Conservation (phyloP, 441 rosid species). For the Macaranga tanarius region DNA sequence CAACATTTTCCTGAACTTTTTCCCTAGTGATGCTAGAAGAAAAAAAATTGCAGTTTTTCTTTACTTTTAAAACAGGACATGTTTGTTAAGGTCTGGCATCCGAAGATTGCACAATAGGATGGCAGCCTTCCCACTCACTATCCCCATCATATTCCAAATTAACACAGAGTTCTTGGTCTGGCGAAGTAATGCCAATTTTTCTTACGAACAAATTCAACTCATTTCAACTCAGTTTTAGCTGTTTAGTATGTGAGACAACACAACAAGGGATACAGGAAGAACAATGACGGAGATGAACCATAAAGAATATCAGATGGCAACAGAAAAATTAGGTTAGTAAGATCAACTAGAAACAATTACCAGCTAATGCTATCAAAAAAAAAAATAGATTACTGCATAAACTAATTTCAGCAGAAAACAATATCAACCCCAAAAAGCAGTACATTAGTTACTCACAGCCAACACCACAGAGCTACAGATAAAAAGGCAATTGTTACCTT, state of each 20-base stretch:
- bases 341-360: neutral
- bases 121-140: neutral
- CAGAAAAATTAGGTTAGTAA: neutral
- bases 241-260: neutral
- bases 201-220: neutral
- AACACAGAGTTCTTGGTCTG: neutral
- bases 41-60: neutral
- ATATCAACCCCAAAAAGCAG: constrained; percentile 5
- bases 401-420: neutral
- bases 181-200: neutral
- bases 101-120: neutral
- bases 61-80: neutral
- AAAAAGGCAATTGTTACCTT: constrained; percentile 44
- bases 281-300: neutral
- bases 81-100: neutral
- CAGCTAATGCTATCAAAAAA: neutral
- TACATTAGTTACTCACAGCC: neutral
- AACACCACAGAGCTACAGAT: constrained; percentile 18
- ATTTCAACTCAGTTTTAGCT: neutral
- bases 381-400: neutral
- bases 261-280: neutral
- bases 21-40: neutral
- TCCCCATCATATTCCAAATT: neutral
- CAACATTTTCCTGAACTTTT: neutral
- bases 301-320: neutral